Evolutionary conservation across 2,329 filamentous ascomycete genomes (phyloP), one percentile per base, ranked within the genome.

Genomic region (Xylariaceae sp.): DNA sequence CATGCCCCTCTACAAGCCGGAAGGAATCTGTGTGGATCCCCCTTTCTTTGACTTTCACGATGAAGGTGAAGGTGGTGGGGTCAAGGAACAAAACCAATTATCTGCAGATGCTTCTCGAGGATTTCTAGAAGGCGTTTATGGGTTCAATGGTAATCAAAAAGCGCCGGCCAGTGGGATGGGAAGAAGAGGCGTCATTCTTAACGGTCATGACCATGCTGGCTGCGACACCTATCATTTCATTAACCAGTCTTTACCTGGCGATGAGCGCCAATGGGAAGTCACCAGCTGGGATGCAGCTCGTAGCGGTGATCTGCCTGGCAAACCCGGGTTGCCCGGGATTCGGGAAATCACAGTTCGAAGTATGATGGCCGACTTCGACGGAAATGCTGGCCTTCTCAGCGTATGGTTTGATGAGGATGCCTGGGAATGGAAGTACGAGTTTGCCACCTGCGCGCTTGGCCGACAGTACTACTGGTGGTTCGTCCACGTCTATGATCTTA

Each of bases 311-410:
- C 62, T 86, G 18, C 70, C 77, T 1, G 75, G 73, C 6, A 70
- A 73, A 1, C 66, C 74, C 1, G 77, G 74, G 10, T 66, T 82
- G 2, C 84, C 88, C 0, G 88, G 88, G 0, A 78, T 97, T 4
- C 81, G 93, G 34, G 94, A 99, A 75, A 85, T 97, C 64, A 99
- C 94, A 0, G 89, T 99, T 1, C 86, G 92, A 60, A 96, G 91
- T 74, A 97, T 99, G 92, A 99, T 99, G 94, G 94, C 94, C 58
- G 89, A 90, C 58, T 99, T 89, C 74, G 88, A 86, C n/a, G 94
- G 94, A 17, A 94, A 97, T 71, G 91, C 92, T 0, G 94, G 92
- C 0, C 78, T 99, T 48, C 75, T 99, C 47, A 94, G 89, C 62
- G 82, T 89, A 0, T 99, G 93, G 93, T 97, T 93, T 70, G 90